These are phyloP conservation scores for Gymnopilus junonius DNA, from an alignment of 768 basidiomycete species.

Conservation along the genomic window DNA sequence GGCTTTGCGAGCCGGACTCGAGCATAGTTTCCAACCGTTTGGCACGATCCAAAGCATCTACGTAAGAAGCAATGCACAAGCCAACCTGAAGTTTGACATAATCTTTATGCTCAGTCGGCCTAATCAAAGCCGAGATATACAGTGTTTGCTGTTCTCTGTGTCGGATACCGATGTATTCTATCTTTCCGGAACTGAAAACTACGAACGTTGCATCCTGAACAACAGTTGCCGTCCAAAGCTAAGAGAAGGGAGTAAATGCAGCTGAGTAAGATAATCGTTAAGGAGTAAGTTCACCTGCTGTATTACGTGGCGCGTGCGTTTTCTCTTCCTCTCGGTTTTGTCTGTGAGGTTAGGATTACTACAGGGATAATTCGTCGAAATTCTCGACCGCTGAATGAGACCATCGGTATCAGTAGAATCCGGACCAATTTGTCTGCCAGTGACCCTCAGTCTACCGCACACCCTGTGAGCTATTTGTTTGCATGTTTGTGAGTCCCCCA, in stretches of 20 bases:
- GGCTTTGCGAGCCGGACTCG: too few relatives aligned
- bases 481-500: too few relatives aligned
- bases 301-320: neutral
- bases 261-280: neutral
- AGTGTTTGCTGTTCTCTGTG: constrained; percentile 11
- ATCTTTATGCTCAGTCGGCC: neutral
- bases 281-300: neutral
- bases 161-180: constrained; percentile 11
- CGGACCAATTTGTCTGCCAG: neutral
- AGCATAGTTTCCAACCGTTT: neutral
- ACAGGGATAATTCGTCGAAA: too few relatives aligned
- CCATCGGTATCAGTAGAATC: neutral
- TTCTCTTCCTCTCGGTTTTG: too few relatives aligned
- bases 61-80: neutral
- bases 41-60: neutral
- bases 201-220: constrained; percentile 4
- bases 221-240: neutral
- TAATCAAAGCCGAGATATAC: neutral
- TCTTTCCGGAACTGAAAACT: constrained; percentile 9
- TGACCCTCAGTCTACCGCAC: neutral
- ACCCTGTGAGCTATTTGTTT: neutral
- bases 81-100: neutral
- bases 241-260: too few relatives aligned
- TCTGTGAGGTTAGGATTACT: too few relatives aligned
- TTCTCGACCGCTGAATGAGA: neutral